Evolutionary conservation across 306 rosid genomes (phyloP).

Genomic region (Abrus precatorius): DNA sequence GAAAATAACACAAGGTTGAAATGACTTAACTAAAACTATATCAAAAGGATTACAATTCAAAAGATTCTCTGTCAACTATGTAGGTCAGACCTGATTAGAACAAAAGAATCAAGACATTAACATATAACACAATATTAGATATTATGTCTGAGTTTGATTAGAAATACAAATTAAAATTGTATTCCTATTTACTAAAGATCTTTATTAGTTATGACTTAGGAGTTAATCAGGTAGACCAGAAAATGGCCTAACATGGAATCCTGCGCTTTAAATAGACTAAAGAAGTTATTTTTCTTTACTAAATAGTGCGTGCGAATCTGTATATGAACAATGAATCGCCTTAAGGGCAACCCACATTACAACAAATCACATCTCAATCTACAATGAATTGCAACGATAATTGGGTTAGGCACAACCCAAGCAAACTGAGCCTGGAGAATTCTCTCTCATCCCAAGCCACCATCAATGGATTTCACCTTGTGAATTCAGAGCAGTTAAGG

Average conservation of each 20-base stretch:
- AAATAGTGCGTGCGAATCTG: not conserved
- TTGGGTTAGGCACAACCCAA: not conserved
- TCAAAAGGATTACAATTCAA: conserved; percentile 37
- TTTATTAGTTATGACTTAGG: not conserved
- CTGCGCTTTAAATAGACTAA: not conserved
- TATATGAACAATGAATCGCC: not conserved
- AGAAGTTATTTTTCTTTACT: not conserved
- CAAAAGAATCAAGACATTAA: conserved; percentile 24
- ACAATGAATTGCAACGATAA: not conserved
- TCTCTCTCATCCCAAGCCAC: not conserved
- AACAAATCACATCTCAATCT: not conserved
- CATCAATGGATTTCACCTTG: not conserved
- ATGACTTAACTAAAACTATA: conserved; percentile 15
- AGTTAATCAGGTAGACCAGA: not conserved
- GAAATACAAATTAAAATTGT: conserved; percentile 3
- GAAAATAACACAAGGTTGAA: conserved; percentile 39
- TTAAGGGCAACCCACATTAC: not conserved
- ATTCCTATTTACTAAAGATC: conserved; percentile 13
- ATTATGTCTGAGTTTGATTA: not conserved
- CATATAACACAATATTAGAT: conserved; percentile 12
- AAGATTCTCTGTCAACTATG: not conserved
- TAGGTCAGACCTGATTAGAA: conserved; percentile 10
- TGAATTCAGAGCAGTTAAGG: not conserved
- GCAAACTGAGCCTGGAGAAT: not conserved
- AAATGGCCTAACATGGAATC: not conserved